Evolutionary conservation across 208 protist genomes (phyloP).

Genomic region (Herpetomonas tarakana): DNA sequence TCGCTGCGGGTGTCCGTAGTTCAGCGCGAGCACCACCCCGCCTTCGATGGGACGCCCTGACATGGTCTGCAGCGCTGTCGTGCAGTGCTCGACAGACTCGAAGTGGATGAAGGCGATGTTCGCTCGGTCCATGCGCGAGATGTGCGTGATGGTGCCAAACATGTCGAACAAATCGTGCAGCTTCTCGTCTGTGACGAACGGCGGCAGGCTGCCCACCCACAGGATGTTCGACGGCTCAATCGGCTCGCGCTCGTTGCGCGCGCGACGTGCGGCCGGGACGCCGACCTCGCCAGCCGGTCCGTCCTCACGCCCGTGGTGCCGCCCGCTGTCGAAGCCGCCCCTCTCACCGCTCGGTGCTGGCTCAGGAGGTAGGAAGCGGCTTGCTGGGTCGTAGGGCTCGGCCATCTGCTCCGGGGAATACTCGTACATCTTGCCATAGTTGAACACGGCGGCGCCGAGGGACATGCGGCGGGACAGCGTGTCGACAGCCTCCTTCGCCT

Average conservation of each 20-base stretch:
- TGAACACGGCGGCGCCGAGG: slow-evolving; percentile 61
- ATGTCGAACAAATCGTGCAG: slow-evolving; percentile 76
- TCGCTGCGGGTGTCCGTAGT: slow-evolving; percentile 76
- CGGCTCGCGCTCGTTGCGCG: slow-evolving; percentile 47
- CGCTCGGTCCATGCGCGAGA: slow-evolving; percentile 62
- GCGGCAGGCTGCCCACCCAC: slow-evolving; percentile 76
- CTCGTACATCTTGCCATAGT: slow-evolving; percentile 86
- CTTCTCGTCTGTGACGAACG: slow-evolving; percentile 59
- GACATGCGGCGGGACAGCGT: slow-evolving; percentile 49
- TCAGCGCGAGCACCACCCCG: slow-evolving; percentile 68
- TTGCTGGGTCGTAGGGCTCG: slow-evolving; percentile 37
- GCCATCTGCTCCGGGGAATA: slow-evolving; percentile 75
- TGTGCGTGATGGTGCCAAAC: slow-evolving; percentile 61
- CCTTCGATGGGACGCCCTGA: slow-evolving; percentile 58
- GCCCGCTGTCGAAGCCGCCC: not conserved
- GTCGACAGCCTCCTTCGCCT: slow-evolving; percentile 70
- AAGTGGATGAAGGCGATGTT: slow-evolving; percentile 88
- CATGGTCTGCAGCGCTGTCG: slow-evolving; percentile 78
- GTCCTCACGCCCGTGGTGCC: slow-evolving; percentile 12
- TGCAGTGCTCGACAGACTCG: slow-evolving; percentile 79
- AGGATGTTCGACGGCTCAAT: slow-evolving; percentile 78
- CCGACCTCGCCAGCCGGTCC: not conserved
- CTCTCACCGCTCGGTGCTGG: not conserved
- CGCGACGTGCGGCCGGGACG: slow-evolving; percentile 19
- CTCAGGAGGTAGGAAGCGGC: slow-evolving; percentile 12